Conservation (phyloP, 2,329 filamentous ascomycete species). For the Colletotrichum falcatum region DNA sequence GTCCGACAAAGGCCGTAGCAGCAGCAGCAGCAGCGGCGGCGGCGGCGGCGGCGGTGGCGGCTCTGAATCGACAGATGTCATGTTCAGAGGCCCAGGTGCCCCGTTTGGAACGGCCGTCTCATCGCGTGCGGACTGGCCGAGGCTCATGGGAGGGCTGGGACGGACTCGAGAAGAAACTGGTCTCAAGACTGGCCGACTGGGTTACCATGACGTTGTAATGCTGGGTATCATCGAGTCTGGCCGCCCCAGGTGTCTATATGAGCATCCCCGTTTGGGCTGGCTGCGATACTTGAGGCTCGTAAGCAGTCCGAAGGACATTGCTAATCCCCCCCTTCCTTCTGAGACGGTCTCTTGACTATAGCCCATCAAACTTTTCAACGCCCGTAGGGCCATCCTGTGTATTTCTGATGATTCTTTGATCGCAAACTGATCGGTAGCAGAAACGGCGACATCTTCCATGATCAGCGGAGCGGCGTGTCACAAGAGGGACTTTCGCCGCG, state of each 20-base stretch:
- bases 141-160: background rate
- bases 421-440: background rate
- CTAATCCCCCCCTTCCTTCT: background rate
- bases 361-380: background rate
- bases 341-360: background rate
- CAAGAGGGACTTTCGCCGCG: constrained; percentile 1
- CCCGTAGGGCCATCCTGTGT: background rate
- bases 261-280: background rate
- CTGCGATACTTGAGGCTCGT: background rate
- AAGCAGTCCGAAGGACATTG: background rate
- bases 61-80: no score
- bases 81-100: background rate
- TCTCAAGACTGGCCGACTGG: background rate
- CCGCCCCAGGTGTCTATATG: background rate
- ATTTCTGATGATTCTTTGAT: background rate
- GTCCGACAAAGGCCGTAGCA: no score
- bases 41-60: no score
- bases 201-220: background rate
- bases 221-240: background rate
- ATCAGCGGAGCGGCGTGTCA: constrained; percentile 26
- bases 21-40: no score
- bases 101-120: background rate
- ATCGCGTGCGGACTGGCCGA: background rate
- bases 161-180: background rate
- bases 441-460: constrained; percentile 7